These are phyloP conservation scores for Chytriomyces sp. DNA, from an alignment of 192 early-diverging fungal species.

Conservation along the genomic window DNA sequence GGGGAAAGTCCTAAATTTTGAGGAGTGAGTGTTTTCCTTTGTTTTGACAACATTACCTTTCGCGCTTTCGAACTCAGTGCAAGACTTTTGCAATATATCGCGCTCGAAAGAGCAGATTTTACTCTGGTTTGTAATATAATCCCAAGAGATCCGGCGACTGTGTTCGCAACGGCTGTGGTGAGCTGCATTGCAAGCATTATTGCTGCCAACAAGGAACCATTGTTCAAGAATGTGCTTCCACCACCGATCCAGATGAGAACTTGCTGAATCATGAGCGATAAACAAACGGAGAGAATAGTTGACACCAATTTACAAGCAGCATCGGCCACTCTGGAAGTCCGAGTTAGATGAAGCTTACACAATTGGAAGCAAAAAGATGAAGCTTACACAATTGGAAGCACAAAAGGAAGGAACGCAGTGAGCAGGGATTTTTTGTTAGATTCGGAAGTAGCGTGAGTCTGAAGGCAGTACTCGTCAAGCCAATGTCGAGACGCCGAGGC, in stretches of 20 bases:
- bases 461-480: constrained; percentile 1
- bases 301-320: neutral
- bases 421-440: neutral
- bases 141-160: neutral
- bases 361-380: neutral
- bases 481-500: neutral
- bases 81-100: constrained; percentile 40
- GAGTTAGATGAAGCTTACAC: neutral
- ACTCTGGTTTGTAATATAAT: neutral
- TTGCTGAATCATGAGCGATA: neutral
- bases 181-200: constrained; percentile 42
- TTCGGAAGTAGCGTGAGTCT: neutral
- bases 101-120: constrained; percentile 30
- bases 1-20: neutral
- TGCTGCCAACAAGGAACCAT: neutral
- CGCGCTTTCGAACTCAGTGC: constrained; percentile 27
- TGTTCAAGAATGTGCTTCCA: constrained; percentile 8
- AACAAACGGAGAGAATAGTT: neutral
- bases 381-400: neutral
- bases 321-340: neutral
- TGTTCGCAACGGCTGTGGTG: constrained; percentile 4
- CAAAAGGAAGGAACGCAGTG: neutral
- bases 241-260: neutral
- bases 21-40: too few relatives aligned
- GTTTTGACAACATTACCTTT: too few relatives aligned